These are phyloP conservation scores for Fraxinus pennsylvanica DNA, from an alignment of 257 asterid species.

Conservation along the genomic window DNA sequence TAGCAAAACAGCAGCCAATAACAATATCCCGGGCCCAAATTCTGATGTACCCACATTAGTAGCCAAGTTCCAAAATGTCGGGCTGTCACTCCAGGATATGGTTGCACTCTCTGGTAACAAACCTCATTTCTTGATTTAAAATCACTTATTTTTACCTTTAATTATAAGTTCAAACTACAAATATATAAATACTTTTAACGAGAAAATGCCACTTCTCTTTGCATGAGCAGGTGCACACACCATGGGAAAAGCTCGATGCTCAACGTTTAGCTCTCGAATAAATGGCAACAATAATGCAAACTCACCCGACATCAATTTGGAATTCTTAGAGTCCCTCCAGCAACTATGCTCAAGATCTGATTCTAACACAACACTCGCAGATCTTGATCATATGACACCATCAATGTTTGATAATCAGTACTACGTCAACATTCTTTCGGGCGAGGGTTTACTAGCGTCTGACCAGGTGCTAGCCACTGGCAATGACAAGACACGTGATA, in stretches of 20 bases:
- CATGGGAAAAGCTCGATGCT: constrained; percentile 81
- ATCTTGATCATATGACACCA: constrained; percentile 68
- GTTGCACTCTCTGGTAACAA: constrained; percentile 82
- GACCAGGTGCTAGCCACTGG: constrained; percentile 61
- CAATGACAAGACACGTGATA: constrained; percentile 32
- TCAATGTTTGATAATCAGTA: constrained; percentile 65
- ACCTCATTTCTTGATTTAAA: background rate
- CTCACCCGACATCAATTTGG: constrained; percentile 40
- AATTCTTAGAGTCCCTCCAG: constrained; percentile 63
- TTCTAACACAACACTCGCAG: constrained; percentile 52
- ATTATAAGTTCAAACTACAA: background rate
- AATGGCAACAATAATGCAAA: constrained; percentile 24
- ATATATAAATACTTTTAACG: too few relatives aligned
- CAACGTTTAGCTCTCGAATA: constrained; percentile 54
- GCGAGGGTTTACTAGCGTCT: constrained; percentile 72
- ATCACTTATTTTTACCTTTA: background rate
- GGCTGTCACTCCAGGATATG: constrained; percentile 66
- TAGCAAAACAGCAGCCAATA: constrained; percentile 61
- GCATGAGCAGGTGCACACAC: constrained; percentile 74
- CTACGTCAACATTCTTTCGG: constrained; percentile 62
- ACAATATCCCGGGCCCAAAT: constrained; percentile 73
- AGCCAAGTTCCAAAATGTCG: constrained; percentile 60
- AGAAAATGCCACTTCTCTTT: background rate
- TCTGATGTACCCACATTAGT: constrained; percentile 61
- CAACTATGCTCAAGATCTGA: constrained; percentile 51